Base-by-base conservation (phyloP, 345 rosid genomes). In the Sonneratia caseolaris region DNA sequence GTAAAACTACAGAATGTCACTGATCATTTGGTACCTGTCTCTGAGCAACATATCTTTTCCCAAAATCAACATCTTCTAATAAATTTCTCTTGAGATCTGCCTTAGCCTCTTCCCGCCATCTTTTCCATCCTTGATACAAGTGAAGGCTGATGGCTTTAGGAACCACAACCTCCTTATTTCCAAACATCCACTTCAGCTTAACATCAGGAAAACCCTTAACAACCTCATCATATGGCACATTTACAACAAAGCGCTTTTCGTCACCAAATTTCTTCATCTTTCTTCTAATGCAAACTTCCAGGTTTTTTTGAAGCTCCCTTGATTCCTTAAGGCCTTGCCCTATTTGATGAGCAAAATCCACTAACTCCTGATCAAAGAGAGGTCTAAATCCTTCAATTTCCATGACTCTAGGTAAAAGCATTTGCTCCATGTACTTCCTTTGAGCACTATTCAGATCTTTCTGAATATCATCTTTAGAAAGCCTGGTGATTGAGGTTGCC, bases 171-270 rank as follows among this genome's bases (percentile, higher is more conserved):
- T 89, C 93, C 83, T 84, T 90, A 74, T 86, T 86, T 80, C 95
- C 97, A 76, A 93, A 93, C 91, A 87, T 89, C 98, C 98, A 90
- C 81, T 90, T 93, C 85, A 87, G 62, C 82, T 93, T 91, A 75
- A 83, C 83, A 76, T 86, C 96, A 40, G 98, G 98, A 84, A 82
- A 92, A 43, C 98, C 98, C 83, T 89, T 92, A 77, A 90, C 85
- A 76, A 80, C 85, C 81, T 93, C 97, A 74, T 82, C 82, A 79
- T 78, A 83, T n/a, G 96, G 91, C 68, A 90, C 84, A 77, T 85
- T 83, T 70, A 83, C 76, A 72, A 93, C 79, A 76, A 81, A 87
- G 74, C 78, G 75, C 82, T 87, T 88, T 86, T 89, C 98, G 73
- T 85, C 79, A 48, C 97, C 96, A 80, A 80, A 82, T 80, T 80